Percentiles rank a stretch among this genome's conserved stretches.
phyloP scores from a whole-genome alignment of 1,284 basidiomycete genomes.

The Malassezia furfur region DNA sequence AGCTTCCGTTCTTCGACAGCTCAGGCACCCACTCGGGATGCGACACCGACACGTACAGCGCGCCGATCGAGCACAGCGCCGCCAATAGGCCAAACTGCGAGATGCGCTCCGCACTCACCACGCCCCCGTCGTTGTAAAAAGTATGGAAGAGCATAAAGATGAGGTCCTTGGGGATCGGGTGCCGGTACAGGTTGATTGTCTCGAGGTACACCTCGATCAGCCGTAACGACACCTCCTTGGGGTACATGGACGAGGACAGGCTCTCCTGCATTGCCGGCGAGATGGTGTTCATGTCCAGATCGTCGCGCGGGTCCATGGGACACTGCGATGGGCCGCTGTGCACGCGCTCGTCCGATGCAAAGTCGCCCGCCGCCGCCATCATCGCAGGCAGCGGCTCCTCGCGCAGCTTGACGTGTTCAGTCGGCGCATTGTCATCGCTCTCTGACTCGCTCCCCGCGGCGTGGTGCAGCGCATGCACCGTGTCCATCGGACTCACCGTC shows the following conservation, averaged over 20 bases:
- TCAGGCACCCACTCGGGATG: neutral
- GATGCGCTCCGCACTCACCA: neutral
- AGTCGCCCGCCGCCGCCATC: neutral
- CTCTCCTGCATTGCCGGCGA: constrained; percentile 7
- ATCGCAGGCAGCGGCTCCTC: neutral
- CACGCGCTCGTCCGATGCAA: neutral
- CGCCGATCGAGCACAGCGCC: neutral
- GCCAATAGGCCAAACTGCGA: constrained; percentile 5
- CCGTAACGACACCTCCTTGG: neutral
- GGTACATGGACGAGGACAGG: neutral
- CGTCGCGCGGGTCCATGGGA: constrained; percentile 1
- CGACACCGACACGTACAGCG: constrained; percentile 6
- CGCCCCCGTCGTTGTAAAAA: neutral
- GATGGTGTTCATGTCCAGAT: constrained; percentile 3
- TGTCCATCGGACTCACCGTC: no score
- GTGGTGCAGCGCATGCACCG: no score
- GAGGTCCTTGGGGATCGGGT: constrained; percentile 9
- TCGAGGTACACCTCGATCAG: constrained; percentile 9
- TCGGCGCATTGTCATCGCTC: neutral
- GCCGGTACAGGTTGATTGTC: constrained; percentile 8
- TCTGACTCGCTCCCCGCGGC: constrained; percentile 1
- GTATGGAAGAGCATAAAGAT: neutral
- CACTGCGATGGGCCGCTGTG: neutral
- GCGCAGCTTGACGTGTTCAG: neutral
- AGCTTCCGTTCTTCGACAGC: constrained; percentile 18